A percentile compares a stretch with the other conserved stretches of the same genome.
These are phyloP conservation scores for Xylariaceae sp. DNA, from an alignment of 2,329 filamentous ascomycete species.

Conservation along the genomic window DNA sequence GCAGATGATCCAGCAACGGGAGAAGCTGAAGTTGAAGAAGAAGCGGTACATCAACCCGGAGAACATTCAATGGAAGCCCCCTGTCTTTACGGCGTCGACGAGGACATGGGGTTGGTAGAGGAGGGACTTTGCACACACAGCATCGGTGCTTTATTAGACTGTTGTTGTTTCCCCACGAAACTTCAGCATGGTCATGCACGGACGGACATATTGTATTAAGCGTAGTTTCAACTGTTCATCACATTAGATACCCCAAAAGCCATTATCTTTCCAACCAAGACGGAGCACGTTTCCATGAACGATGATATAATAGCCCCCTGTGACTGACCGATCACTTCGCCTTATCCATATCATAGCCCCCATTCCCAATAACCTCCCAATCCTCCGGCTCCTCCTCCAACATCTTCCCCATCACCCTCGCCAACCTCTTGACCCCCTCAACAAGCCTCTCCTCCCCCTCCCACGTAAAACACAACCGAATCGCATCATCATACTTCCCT, in stretches of 20 bases:
- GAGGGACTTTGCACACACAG: background rate
- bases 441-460: constrained; percentile 59
- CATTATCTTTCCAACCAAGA: too few relatives aligned
- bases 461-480: constrained; percentile 69
- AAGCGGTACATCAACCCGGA: constrained; percentile 71
- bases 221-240: constrained; percentile 4
- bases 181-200: too few relatives aligned
- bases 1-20: constrained; percentile 69
- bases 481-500: constrained; percentile 50
- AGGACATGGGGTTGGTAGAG: constrained; percentile 93
- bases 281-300: background rate
- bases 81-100: constrained; percentile 83
- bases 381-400: constrained; percentile 17
- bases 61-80: constrained; percentile 89
- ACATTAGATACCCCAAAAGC: constrained; percentile 19
- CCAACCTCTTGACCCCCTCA: constrained; percentile 63
- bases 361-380: constrained; percentile 7
- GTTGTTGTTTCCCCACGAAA: too few relatives aligned
- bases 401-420: constrained; percentile 34
- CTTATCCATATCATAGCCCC: background rate
- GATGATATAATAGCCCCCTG: background rate
- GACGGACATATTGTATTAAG: background rate
- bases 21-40: constrained; percentile 75
- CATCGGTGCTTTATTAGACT: too few relatives aligned
- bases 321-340: constrained; percentile 7